Evolutionary conservation across 2,329 filamentous ascomycete species (phyloP).

Genomic region (Camptophora hylomeconis): DNA sequence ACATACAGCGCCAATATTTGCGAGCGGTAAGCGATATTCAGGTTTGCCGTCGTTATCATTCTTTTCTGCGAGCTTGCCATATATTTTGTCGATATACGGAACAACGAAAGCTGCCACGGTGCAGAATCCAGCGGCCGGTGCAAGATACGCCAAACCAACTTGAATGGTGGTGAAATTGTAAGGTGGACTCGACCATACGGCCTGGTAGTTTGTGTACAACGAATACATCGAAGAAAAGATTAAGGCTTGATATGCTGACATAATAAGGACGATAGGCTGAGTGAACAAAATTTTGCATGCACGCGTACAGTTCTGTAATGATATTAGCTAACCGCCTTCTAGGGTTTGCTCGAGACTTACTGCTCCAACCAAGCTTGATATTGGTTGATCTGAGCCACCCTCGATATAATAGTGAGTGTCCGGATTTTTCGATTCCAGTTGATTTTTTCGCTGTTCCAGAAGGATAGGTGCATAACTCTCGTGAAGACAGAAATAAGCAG

Average conservation of each 20-base stretch:
- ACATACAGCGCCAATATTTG: conserved; percentile 29
- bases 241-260: conserved; percentile 3
- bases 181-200: conserved; percentile 27
- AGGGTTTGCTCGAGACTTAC: too few relatives aligned
- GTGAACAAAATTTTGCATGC: conserved; percentile 3
- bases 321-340: too few relatives aligned
- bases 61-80: conserved; percentile 18
- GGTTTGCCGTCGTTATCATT: conserved; percentile 23
- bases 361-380: conserved; percentile 21
- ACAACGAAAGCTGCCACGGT: conserved; percentile 34
- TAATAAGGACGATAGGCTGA: conserved; percentile 4
- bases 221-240: conserved; percentile 4
- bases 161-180: conserved; percentile 37
- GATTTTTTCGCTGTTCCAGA: conserved; percentile 39
- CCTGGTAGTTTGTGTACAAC: conserved; percentile 4
- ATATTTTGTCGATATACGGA: conserved; percentile 31
- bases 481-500: conserved; percentile 43
- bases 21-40: conserved; percentile 43
- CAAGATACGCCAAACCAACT: conserved; percentile 46
- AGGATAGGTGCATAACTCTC: conserved; percentile 52
- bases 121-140: conserved; percentile 45
- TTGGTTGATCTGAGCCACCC: conserved; percentile 11
- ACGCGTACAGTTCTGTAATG: conserved; percentile 3
- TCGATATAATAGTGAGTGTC: conserved; percentile 10
- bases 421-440: conserved; percentile 28